phyloP scores from a whole-genome alignment of 192 early-diverging fungal genomes.

The Spizellomyces sp. region DNA sequence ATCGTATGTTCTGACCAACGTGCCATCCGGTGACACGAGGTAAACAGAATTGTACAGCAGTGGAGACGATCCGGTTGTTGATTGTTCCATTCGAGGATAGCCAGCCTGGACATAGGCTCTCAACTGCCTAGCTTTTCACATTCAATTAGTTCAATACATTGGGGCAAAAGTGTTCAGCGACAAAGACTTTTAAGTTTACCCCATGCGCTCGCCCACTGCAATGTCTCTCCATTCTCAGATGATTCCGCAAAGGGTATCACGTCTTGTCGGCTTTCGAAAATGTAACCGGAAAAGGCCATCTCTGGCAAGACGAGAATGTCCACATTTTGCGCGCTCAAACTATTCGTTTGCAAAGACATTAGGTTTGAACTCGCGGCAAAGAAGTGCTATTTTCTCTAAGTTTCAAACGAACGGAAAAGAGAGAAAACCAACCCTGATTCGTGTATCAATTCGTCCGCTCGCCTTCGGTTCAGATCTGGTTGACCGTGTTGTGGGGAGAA shows the following conservation, averaged over 20 bases:
- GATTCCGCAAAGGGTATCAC: constrained; percentile 60
- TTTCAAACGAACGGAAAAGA: background rate
- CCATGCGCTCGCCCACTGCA: constrained; percentile 65
- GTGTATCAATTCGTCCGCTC: constrained; percentile 37
- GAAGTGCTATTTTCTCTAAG: background rate
- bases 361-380: background rate
- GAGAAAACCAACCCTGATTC: constrained; percentile 4
- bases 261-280: constrained; percentile 58
- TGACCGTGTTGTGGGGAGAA: constrained; percentile 49
- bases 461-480: constrained; percentile 31
- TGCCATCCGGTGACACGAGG: constrained; percentile 55
- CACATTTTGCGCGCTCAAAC: constrained; percentile 31
- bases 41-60: constrained; percentile 62
- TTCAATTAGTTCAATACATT: background rate
- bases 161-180: background rate
- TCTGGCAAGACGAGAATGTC: constrained; percentile 77
- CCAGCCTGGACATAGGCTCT: constrained; percentile 65
- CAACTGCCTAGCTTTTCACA: constrained; percentile 49
- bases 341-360: background rate
- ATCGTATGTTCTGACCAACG: constrained; percentile 62
- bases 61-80: background rate
- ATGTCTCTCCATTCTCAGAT: constrained; percentile 50
- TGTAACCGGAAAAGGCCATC: constrained; percentile 78
- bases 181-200: constrained; percentile 36
- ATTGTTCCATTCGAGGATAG: constrained; percentile 55